Base-by-base conservation (phyloP, 176 grass and related monocot species). In the Echinochloa phyllopogon region DNA sequence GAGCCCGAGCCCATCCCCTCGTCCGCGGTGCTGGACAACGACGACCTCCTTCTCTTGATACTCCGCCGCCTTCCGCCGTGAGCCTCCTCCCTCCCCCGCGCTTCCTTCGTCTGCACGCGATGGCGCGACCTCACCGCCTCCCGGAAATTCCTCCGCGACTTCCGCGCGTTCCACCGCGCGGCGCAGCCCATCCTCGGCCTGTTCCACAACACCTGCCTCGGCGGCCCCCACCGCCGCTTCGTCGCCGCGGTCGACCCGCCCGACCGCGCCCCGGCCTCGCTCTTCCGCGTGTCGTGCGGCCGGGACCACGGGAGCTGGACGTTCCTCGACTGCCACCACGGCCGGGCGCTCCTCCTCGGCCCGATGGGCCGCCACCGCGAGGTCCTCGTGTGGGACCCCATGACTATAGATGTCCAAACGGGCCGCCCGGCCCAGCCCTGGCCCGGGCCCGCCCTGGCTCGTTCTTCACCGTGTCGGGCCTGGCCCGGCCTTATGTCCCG, bases 281-380 rank as follows among this genome's bases (percentile, higher is more conserved):
- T 6, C 61, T 65, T 65, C 61, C 61, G 61, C 29, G 13, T 65
- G 13, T 27, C 61, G 27, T 65, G 12, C 61, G 29, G 61, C 5
- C 12, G 25, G 61, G 27, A 64, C 27, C 61, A 64, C 27, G 1
- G 27, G 61, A 7, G 5, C 12, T 64, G 61, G 61, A 36, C 12
- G 61, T 64, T 64, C 61, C 61, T 64, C 12, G 61, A 64, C 61
- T 64, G 61, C 61, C 61, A 27, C 61, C 61, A 64, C 61, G 61
- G 61, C 61, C 61, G 61, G 61, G 61, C 61, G 14, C 61, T 65
- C 29, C 61, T 65, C 27, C 27, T 65, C 61, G 61, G 27, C 13
- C 59, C 59, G 59, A 3, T 11, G 52, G 52, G 52, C 23, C 61
- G 27, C 12, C 4, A 27, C 61, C 13, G 29, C 61, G 27, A 65